A percentile compares a stretch with the other conserved stretches of the same genome.
Conservation (phyloP, 192 early-diverging fungal species). For the Coemansia sp. region DNA sequence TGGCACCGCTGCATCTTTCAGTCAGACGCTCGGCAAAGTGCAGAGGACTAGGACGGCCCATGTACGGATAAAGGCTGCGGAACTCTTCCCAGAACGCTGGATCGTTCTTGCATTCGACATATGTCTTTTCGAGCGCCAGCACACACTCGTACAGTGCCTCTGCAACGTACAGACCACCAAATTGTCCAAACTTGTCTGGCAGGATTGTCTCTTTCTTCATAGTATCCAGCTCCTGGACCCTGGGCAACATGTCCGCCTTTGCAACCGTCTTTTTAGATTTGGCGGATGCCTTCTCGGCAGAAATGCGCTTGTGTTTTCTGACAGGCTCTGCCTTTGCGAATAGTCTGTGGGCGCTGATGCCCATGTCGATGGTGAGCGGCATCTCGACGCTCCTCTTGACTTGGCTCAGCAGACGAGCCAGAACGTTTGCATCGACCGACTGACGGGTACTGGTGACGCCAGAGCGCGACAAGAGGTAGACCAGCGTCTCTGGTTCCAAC, state of each 20-base stretch:
- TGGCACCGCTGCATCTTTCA: conserved; percentile 71
- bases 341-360: conserved; percentile 85
- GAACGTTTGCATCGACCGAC: conserved; percentile 60
- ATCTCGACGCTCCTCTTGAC: conserved; percentile 78
- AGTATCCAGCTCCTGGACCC: conserved; percentile 22
- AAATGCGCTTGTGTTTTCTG: conserved; percentile 53
- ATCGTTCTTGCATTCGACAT: conserved; percentile 76
- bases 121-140: conserved; percentile 86
- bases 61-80: conserved; percentile 85
- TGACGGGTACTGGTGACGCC: conserved; percentile 88
- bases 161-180: conserved; percentile 96
- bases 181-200: conserved; percentile 84
- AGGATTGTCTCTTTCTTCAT: conserved; percentile 55
- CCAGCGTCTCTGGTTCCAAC: conserved; percentile 86
- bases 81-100: conserved; percentile 92
- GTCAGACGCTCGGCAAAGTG: conserved; percentile 88
- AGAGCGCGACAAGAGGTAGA: conserved; percentile 90
- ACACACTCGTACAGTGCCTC: conserved; percentile 95
- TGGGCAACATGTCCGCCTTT: conserved; percentile 30
- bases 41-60: conserved; percentile 85
- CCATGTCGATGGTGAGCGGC: conserved; percentile 97
- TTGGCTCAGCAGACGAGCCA: conserved; percentile 68
- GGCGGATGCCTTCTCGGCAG: conserved; percentile 58
- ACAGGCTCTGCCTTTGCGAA: conserved; percentile 62
- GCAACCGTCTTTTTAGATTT: conserved; percentile 19